These are phyloP conservation scores for Scenedesmus sp. DNA, from an alignment of 163 green algal species.

Conservation along the genomic window DNA sequence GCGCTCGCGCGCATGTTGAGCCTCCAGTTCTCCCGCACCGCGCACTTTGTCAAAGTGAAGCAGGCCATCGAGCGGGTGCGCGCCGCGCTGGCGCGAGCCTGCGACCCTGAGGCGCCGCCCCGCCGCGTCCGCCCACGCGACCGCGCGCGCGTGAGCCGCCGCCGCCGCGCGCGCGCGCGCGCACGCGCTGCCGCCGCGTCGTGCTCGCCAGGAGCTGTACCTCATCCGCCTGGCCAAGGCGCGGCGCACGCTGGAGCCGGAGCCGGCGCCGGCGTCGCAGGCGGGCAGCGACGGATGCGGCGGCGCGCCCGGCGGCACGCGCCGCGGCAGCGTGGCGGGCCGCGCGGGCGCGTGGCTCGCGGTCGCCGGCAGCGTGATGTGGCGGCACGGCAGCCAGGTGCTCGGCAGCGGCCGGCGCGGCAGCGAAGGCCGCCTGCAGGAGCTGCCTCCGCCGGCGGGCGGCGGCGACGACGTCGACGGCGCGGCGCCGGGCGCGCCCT, in stretches of 20 bases:
- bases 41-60: constrained; percentile 57
- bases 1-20: constrained; percentile 49
- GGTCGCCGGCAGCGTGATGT: constrained; percentile 8
- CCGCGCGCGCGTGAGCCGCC: too few relatives aligned
- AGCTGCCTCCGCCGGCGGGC: too few relatives aligned
- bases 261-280: neutral
- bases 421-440: too few relatives aligned
- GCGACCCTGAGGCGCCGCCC: too few relatives aligned
- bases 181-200: too few relatives aligned
- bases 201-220: constrained; percentile 16
- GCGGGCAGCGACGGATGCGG: neutral
- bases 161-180: too few relatives aligned
- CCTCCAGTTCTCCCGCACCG: constrained; percentile 56
- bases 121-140: neutral
- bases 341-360: constrained; percentile 5
- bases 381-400: neutral
- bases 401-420: too few relatives aligned
- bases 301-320: neutral
- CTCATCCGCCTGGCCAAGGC: constrained; percentile 30
- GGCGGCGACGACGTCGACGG: too few relatives aligned
- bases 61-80: constrained; percentile 32
- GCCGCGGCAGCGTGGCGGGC: neutral
- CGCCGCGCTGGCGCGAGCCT: too few relatives aligned
- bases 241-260: neutral
- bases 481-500: too few relatives aligned